Evolutionary conservation across 2,329 filamentous ascomycete genomes (phyloP), one percentile per base, ranked within the genome.

Genomic region (Neodidymelliopsis sp.): DNA sequence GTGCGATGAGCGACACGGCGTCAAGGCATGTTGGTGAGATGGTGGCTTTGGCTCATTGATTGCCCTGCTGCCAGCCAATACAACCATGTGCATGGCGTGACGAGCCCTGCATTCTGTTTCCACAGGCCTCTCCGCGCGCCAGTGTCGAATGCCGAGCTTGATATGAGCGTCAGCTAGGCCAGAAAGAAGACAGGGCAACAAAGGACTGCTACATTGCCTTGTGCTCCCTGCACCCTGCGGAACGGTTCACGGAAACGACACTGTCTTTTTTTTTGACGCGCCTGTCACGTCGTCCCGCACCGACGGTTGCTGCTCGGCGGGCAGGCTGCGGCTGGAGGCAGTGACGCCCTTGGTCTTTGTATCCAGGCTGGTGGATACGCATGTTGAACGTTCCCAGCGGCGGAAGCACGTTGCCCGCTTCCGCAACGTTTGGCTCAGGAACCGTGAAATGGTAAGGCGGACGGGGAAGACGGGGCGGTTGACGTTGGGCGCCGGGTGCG

Each of bases 401-500:
- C 48, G 48, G 48, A 51, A 41, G 41, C 36, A 36, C 37, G 49
- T 45, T 19, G 54, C 54, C 57, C 54, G 60, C 56, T 47, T 57
- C 55, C 57, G 57, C 53, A 45, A 50, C 45, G 46, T 56, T 53
- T 62, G 29, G 36, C 25, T 40, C 48, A 45, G 40, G 59, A 55
- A 55, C 50, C 53, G 56, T 48, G 47, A 52, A 44, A 46, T 51
- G 33, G 53, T 51, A 58, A 56, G 51, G 57, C 57, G 57, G 57
- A 57, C 65, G 67, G 67, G 66, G 60, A 60, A 60, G 57, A 57
- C 49, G 49, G 49, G 43, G 42, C 43, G 43, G 33, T 38, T 37
- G 60, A 59, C 54, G 57, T 57, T 55, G 53, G 57, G 41, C 41
- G 48, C 36, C 48, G 48, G 48, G 48, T 51, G 48, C 23, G 49